Evolutionary conservation across 1,139 yeast species (phyloP).

Genomic region (Dujonia santamariae): DNA sequence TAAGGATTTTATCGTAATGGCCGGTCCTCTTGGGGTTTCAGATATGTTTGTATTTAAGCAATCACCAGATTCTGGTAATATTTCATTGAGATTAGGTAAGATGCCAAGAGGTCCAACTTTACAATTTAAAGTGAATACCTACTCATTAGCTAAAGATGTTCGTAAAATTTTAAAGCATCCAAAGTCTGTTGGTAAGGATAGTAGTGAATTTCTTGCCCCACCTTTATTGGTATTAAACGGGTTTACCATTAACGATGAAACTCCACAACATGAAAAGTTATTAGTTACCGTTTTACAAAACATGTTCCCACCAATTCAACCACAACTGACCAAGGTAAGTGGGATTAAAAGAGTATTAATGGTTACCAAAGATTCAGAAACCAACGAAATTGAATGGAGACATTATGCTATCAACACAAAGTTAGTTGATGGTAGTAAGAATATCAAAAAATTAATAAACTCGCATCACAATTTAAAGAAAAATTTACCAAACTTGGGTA

Average conservation of each 20-base stretch:
- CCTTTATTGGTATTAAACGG: constrained; percentile 93
- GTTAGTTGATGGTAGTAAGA: constrained; percentile 77
- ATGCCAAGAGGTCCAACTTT: constrained; percentile 95
- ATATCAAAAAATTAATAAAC: constrained; percentile 71
- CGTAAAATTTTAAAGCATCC: constrained; percentile 64
- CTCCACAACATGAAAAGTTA: constrained; percentile 71
- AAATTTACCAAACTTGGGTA: constrained; percentile 69
- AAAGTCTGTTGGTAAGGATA: constrained; percentile 61
- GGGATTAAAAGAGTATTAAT: constrained; percentile 82
- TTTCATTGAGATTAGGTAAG: constrained; percentile 78
- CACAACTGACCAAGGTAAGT: constrained; percentile 69
- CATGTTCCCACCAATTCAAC: constrained; percentile 92
- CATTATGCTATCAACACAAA: constrained; percentile 90
- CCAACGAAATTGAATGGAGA: constrained; percentile 76
- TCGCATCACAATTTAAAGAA: constrained; percentile 63
- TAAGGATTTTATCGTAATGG: constrained; percentile 91
- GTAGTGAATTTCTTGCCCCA: constrained; percentile 66
- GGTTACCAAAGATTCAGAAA: constrained; percentile 68
- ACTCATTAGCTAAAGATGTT: constrained; percentile 85
- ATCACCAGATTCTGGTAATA: constrained; percentile 71
- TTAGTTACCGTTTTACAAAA: constrained; percentile 90
- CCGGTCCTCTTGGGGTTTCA: constrained; percentile 93
- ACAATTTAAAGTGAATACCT: constrained; percentile 73
- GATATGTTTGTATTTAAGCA: constrained; percentile 87
- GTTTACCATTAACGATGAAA: constrained; percentile 52